These are phyloP conservation scores for Starmerella powellii DNA, from an alignment of 805 yeast species.

Conservation along the genomic window DNA sequence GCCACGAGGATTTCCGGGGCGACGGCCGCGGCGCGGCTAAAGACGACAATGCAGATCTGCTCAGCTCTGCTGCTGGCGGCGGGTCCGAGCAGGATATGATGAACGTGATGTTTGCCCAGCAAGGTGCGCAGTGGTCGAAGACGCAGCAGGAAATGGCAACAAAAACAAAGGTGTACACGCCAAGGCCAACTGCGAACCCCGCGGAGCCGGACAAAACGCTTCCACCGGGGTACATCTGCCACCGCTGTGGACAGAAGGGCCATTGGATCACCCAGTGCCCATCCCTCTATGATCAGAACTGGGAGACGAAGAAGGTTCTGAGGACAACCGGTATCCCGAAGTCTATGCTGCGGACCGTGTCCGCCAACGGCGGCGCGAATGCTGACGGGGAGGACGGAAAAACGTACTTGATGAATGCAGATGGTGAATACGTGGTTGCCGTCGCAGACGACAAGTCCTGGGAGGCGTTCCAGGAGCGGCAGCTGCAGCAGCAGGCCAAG, in stretches of 20 bases:
- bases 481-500: conserved; percentile 34
- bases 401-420: conserved; percentile 74
- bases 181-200: conserved; percentile 12
- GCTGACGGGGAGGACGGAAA: conserved; percentile 40
- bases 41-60: conserved; percentile 7
- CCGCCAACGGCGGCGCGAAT: conserved; percentile 41
- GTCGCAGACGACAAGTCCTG: conserved; percentile 87
- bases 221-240: conserved; percentile 93
- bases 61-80: conserved; percentile 4
- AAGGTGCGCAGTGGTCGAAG: conserved; percentile 87
- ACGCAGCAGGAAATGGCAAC: conserved; percentile 84
- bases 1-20: conserved; percentile 27
- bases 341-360: conserved; percentile 70
- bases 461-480: conserved; percentile 69
- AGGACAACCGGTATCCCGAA: conserved; percentile 97
- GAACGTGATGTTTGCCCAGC: conserved; percentile 81
- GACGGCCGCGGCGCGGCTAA: conserved; percentile 6
- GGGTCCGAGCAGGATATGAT: conserved; percentile 45
- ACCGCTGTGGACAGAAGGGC: conserved; percentile 88
- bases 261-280: conserved; percentile 98
- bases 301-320: conserved; percentile 82
- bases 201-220: conserved; percentile 51
- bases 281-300: conserved; percentile 78
- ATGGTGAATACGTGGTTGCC: conserved; percentile 92
- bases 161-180: conserved; percentile 57